Evolutionary conservation across 1,284 basidiomycete species (phyloP), one percentile per base, ranked within the genome.

Genomic region (Ganoderma leucocontextum): DNA sequence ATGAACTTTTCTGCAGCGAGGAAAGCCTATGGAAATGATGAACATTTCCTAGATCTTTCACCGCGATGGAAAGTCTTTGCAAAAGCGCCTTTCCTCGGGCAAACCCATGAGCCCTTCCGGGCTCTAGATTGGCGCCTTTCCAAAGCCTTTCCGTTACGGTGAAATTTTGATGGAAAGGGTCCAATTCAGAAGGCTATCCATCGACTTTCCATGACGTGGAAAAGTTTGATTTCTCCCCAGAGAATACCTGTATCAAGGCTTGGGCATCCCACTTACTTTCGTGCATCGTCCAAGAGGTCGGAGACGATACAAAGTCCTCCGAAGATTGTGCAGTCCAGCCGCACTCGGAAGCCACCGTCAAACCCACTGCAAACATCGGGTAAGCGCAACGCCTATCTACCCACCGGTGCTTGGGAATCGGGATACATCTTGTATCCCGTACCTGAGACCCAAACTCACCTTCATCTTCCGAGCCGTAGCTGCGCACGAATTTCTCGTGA

Each of bases 401-500:
- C 44, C 3, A 6, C 8, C 22, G 19, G 22, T 49, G 47, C 47
- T 49, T 25, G n/a, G 22, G 22, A 25, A 25, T 44, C 47, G 47
- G 47, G 22, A 12, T 0, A 25, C 13, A 12, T 25, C 22, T 12
- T 13, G 8, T 5, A 49, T 22, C 22, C 22, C 22, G 22, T 13
- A 13, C 10, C 10, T 25, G 47, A 49, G 47, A 25, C 22, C 2
- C 25, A 15, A 58, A 38, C 35, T 35, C 55, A 58, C 55, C 55
- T 38, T 58, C 55, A 35, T 58, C 55, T 12, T 58, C 55, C 19
- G 55, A 58, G 17, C 55, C 55, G 35, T 38, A 58, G 29, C 19
- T 58, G 55, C 55, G 55, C 29, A 58, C 55, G 12, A 58, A 38
- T 35, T 58, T 58, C 55, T 58, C 55, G 19, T 38, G 33, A 17